Evolutionary conservation across 1,284 basidiomycete species (phyloP).

Genomic region (Cronartium quercuum): DNA sequence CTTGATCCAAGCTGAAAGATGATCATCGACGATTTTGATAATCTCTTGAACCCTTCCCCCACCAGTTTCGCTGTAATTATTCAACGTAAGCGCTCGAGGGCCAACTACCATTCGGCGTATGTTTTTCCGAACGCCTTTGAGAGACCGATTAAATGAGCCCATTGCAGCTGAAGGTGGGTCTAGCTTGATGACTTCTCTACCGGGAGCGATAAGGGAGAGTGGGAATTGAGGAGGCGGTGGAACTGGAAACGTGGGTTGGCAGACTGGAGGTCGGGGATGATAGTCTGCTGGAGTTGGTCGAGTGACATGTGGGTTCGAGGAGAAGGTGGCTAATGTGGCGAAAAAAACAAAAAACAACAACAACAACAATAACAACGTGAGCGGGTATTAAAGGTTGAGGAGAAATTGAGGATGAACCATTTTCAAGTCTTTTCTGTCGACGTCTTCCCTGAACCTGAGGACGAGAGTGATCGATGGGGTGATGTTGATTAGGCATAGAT

Average conservation of each 20-base stretch:
- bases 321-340: not conserved
- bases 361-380: not conserved
- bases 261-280: conserved; percentile 6
- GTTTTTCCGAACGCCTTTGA: conserved; percentile 18
- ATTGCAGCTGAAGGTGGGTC: conserved; percentile 14
- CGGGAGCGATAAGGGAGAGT: conserved; percentile 6
- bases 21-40: conserved; percentile 6
- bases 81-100: not conserved
- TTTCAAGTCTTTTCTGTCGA: conserved; percentile 5
- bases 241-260: not conserved
- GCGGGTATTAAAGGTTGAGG: not conserved
- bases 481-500: not conserved
- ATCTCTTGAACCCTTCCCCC: conserved; percentile 10
- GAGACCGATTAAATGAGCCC: conserved; percentile 27
- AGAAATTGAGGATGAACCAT: not conserved
- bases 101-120: conserved; percentile 1
- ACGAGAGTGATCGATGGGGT: not conserved
- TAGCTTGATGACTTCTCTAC: conserved; percentile 3
- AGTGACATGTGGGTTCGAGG: conserved; percentile 20
- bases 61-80: not conserved
- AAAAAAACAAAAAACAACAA: too few species aligned
- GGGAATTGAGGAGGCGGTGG: conserved; percentile 15
- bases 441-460: not conserved
- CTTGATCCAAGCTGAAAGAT: conserved; percentile 1
- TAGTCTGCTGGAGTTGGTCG: conserved; percentile 14